Conservation (phyloP, 164 flowering plant genomes). For the Aristolochia fimbriata region DNA sequence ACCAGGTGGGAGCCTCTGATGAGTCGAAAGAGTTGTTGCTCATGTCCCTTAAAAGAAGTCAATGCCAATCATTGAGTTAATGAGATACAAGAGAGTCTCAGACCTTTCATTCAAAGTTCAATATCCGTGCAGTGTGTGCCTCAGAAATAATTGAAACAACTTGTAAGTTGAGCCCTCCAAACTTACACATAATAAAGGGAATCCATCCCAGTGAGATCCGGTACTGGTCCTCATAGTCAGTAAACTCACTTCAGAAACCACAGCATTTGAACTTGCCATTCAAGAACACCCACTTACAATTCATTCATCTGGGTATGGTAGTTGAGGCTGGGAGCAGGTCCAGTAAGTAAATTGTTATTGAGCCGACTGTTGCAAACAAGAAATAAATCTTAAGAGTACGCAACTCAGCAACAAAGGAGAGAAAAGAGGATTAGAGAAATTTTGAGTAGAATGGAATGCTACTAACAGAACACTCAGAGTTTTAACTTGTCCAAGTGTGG, state of each 20-base stretch:
- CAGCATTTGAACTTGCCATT: too few species aligned
- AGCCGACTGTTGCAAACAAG: conserved; percentile 49
- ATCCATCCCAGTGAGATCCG: too few species aligned
- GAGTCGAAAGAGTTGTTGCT: conserved; percentile 67
- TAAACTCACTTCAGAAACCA: too few species aligned
- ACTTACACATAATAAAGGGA: conserved; percentile 32
- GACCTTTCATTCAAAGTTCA: conserved; percentile 62
- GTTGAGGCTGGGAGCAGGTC: conserved; percentile 41
- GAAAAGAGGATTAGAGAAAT: background rate
- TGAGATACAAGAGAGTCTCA: conserved; percentile 38
- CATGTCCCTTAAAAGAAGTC: too few species aligned
- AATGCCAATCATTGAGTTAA: too few species aligned
- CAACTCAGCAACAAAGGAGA: background rate
- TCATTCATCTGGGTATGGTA: conserved; percentile 51
- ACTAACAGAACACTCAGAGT: conserved; percentile 97
- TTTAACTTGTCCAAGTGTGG: conserved; percentile 49
- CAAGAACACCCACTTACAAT: conserved; percentile 44
- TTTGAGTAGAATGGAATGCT: too few species aligned
- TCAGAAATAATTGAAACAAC: too few species aligned
- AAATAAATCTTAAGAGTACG: background rate
- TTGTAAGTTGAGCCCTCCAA: background rate
- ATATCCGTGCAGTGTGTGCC: conserved; percentile 13
- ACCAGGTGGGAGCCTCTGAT: conserved; percentile 76
- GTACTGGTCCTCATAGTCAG: conserved; percentile 26
- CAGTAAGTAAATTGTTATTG: conserved; percentile 55